Percentiles rank a stretch among this genome's conserved stretches.
Evolutionary conservation across 495 filamentous ascomycete species (phyloP).

Genomic region (Penicilliopsis zonata): DNA sequence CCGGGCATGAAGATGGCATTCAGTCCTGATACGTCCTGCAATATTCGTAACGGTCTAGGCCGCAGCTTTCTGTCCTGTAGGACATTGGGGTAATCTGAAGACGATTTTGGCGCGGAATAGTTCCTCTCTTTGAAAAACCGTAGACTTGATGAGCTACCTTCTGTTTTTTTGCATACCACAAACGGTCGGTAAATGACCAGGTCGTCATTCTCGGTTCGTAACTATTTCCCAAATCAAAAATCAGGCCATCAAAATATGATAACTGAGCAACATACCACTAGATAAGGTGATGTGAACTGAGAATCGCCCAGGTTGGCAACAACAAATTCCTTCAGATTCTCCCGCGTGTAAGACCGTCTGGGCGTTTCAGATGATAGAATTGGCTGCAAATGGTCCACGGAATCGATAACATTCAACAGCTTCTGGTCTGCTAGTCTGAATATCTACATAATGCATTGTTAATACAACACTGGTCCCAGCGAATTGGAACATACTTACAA

Average conservation of each 20-base stretch:
- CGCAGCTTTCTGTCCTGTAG: conserved; percentile 26
- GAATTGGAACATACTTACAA: conserved; percentile 41
- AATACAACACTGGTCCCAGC: too few species aligned
- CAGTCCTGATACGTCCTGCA: conserved; percentile 60
- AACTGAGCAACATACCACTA: conserved; percentile 48
- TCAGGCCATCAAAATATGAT: conserved; percentile 1
- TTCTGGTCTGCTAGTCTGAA: conserved; percentile 27
- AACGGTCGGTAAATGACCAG: conserved; percentile 81
- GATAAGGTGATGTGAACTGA: conserved; percentile 55
- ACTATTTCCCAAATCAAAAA: conserved; percentile 26
- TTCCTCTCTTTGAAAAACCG: conserved; percentile 69
- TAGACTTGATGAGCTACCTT: conserved; percentile 31
- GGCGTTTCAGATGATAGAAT: conserved; percentile 61
- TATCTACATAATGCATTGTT: conserved; percentile 16
- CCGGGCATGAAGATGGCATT: conserved; percentile 74
- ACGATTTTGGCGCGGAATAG: conserved; percentile 39
- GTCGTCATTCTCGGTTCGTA: conserved; percentile 69
- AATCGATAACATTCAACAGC: conserved; percentile 36
- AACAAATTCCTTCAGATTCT: conserved; percentile 61
- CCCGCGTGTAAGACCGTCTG: conserved; percentile 56
- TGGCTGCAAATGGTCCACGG: conserved; percentile 65
- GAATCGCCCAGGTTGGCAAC: conserved; percentile 76
- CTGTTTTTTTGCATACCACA: conserved; percentile 21
- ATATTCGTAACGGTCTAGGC: conserved; percentile 41
- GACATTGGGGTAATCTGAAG: conserved; percentile 21